A percentile compares a stretch with the other conserved stretches of the same genome.
Evolutionary conservation across 352 stramenopile species (phyloP).

Genomic region (Pythium aristosporum): DNA sequence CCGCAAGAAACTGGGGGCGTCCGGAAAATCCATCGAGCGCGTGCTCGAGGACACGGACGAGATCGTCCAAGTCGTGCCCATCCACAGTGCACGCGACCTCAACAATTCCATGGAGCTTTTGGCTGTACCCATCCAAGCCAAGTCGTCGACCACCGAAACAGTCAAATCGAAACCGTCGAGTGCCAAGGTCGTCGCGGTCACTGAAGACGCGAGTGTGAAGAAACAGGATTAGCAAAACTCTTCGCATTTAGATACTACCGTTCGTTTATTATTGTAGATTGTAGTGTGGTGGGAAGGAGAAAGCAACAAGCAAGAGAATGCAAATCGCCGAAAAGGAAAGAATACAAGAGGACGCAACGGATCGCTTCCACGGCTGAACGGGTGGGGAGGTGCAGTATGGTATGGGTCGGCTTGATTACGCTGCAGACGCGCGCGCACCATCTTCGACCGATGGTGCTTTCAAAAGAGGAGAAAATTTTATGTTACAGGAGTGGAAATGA

Average conservation of each 20-base stretch:
- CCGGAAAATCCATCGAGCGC: not conserved
- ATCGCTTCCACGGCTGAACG: conserved; percentile 9
- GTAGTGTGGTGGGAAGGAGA: not conserved
- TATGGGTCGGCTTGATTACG: not conserved
- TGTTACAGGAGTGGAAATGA: not conserved
- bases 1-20: not conserved
- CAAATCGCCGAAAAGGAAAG: conserved; percentile 1
- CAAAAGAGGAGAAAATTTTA: not conserved
- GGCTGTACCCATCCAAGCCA: conserved; percentile 6
- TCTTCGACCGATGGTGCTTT: conserved; percentile 18
- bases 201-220: not conserved
- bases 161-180: not conserved
- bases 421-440: not conserved
- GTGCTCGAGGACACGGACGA: conserved; percentile 30
- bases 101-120: conserved; percentile 4
- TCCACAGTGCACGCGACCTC: conserved; percentile 42
- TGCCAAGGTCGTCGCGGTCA: conserved; percentile 8
- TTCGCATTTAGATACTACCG: no score
- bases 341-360: not conserved
- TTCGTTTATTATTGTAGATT: no score
- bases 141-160: conserved; percentile 2
- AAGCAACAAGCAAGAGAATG: not conserved
- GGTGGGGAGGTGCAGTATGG: not conserved
- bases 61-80: conserved; percentile 29
- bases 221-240: no score